These are phyloP conservation scores for Colletotrichum eremochloae DNA, from an alignment of 2,329 filamentous ascomycete genomes.

Conservation along the genomic window DNA sequence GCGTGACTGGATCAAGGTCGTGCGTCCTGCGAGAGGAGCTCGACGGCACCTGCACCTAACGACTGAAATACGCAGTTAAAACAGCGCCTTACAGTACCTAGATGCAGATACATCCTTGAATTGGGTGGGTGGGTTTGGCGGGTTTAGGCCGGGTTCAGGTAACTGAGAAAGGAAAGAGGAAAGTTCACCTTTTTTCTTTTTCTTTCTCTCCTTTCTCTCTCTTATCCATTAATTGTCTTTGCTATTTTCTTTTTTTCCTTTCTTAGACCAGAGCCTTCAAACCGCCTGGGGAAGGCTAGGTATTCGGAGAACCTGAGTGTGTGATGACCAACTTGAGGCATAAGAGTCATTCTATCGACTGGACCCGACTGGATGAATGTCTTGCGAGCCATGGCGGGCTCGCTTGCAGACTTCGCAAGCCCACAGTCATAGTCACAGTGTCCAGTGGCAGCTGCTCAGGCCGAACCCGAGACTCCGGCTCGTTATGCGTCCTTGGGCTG, in stretches of 20 bases:
- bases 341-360: not conserved
- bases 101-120: conserved; percentile 36
- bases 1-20: conserved; percentile 7
- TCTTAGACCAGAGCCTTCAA: not conserved
- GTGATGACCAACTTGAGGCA: not conserved
- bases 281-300: no score
- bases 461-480: conserved; percentile 32
- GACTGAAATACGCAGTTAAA: conserved; percentile 15
- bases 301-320: not conserved
- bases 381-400: not conserved
- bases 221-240: no score
- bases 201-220: no score
- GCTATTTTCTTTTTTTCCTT: not conserved
- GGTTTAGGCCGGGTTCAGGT: conserved; percentile 21
- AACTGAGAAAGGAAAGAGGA: conserved; percentile 1
- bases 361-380: not conserved
- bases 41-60: conserved; percentile 14
- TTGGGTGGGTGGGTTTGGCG: conserved; percentile 34
- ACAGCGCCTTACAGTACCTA: conserved; percentile 12
- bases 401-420: not conserved
- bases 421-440: not conserved
- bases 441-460: not conserved
- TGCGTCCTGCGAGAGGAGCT: not conserved
- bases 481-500: conserved; percentile 23
- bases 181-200: not conserved